These are phyloP conservation scores for Trichoderma sp. DNA, from an alignment of 2,329 filamentous ascomycete genomes.

Conservation along the genomic window DNA sequence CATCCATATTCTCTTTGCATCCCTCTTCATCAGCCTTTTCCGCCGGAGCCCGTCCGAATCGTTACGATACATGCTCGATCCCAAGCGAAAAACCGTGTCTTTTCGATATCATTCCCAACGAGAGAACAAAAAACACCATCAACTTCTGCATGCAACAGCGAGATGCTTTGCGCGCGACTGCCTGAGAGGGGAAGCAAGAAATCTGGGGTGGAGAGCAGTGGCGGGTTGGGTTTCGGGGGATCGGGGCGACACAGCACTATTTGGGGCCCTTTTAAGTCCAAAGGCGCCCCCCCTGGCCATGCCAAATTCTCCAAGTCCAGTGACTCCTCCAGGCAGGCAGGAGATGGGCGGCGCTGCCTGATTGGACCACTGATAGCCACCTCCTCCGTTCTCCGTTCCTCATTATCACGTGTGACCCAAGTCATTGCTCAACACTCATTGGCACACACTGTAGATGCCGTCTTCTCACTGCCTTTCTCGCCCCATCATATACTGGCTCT, in stretches of 20 bases:
- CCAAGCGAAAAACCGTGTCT: not conserved
- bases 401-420: conserved; percentile 15
- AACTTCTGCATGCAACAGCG: not conserved
- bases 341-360: conserved; percentile 12
- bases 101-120: not conserved
- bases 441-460: not conserved
- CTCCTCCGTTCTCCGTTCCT: not conserved
- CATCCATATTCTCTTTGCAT: not conserved
- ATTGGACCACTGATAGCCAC: conserved; percentile 18
- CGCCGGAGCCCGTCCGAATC: not conserved
- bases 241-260: conserved; percentile 48
- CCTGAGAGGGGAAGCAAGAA: conserved; percentile 37
- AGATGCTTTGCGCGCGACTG: conserved; percentile 18
- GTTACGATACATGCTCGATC: not conserved
- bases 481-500: not conserved
- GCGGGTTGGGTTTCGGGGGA: conserved; percentile 29
- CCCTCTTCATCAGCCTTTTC: not conserved
- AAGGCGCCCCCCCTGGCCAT: conserved; percentile 26
- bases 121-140: not conserved
- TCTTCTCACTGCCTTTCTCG: not conserved
- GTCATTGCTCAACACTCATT: not conserved
- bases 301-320: not conserved
- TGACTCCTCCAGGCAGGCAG: conserved; percentile 16
- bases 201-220: conserved; percentile 26
- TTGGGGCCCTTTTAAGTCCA: conserved; percentile 56